Evolutionary conservation across 2,329 filamentous ascomycete species (phyloP), one percentile per base, ranked within the genome.

Genomic region (Alternaria panax): DNA sequence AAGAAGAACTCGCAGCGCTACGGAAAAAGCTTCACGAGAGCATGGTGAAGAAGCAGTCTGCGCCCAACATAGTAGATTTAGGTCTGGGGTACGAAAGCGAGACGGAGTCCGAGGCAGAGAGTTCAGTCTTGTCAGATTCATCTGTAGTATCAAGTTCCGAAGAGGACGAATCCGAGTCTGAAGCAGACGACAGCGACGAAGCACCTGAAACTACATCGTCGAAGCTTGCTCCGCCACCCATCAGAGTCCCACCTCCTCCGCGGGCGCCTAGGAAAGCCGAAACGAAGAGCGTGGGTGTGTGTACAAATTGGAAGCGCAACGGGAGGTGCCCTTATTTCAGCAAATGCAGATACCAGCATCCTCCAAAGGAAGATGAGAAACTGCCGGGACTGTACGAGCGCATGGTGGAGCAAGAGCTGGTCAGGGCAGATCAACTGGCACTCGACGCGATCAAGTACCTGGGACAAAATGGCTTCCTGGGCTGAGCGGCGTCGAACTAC

Each of bases 361-460:
- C 72, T 18, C 59, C 52, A 4, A 65, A 53, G 50, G 59, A 68
- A 45, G 55, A 59, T 18, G 55, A 66, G 32, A 56, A 73, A 46
- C 41, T 61, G 4, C 54, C 62, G 42, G 64, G 69, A 2, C 48
- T 78, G 18, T 76, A 68, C 24, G 74, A 76, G 50, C 70, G 70
- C 61, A 62, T 77, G 70, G 73, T 83, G 11, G 81, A 83, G 60
- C 81, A 82, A 54, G 81, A 84, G 65, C 67, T 78, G 52, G 74
- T 78, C 22, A 77, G 78, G 55, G 76, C 79, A 45, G 78, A 82
- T 61, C 68, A 73, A 46, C 52, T 81, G 54, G 79, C 79, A 16
- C 65, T 83, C 45, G 73, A 79, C 52, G 80, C 80, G 4, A 82
- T 84, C 65, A 82, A 82, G 66, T 78, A 79, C 64, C 70, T 84